phyloP scores from a whole-genome alignment of 768 basidiomycete genomes.

The Lactarius hengduanensis region DNA sequence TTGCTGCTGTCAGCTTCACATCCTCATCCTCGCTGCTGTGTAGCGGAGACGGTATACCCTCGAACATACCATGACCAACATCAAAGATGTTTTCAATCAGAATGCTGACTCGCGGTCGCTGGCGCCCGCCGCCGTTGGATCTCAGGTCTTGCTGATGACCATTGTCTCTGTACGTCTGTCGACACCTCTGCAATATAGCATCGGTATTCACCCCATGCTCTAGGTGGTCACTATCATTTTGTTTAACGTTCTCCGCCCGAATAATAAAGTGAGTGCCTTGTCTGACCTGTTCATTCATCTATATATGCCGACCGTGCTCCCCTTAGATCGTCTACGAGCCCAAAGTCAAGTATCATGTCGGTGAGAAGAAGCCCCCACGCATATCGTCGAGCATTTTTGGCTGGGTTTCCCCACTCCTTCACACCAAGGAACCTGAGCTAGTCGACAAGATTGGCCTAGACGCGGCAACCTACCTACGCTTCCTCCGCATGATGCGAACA shows the following conservation, averaged over 20 bases:
- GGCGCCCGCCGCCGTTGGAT: slow-evolving; percentile 76
- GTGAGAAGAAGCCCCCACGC: slow-evolving; percentile 71
- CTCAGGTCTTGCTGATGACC: slow-evolving; percentile 75
- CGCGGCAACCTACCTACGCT: slow-evolving; percentile 89
- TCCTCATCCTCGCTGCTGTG: not conserved
- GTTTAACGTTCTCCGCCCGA: slow-evolving; percentile 86
- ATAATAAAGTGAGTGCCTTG: slow-evolving; percentile 65
- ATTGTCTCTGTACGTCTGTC: slow-evolving; percentile 61
- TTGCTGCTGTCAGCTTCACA: not conserved
- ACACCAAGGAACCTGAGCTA: slow-evolving; percentile 85
- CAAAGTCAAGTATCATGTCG: slow-evolving; percentile 87
- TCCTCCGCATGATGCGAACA: slow-evolving; percentile 79
- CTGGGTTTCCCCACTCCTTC: slow-evolving; percentile 85
- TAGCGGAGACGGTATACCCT: slow-evolving; percentile 9
- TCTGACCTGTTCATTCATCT: not conserved
- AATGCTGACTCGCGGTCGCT: slow-evolving; percentile 53
- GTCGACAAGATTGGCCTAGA: slow-evolving; percentile 89
- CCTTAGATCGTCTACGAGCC: slow-evolving; percentile 87
- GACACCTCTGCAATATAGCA: slow-evolving; percentile 12
- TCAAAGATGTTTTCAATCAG: slow-evolving; percentile 35
- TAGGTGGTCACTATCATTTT: slow-evolving; percentile 65
- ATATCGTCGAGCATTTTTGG: slow-evolving; percentile 82
- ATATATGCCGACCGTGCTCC: not conserved
- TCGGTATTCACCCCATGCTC: not conserved
- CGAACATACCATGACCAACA: slow-evolving; percentile 34